Evolutionary conservation across 2,329 filamentous ascomycete genomes (phyloP).

Genomic region (Pseudogymnoascus sp.): DNA sequence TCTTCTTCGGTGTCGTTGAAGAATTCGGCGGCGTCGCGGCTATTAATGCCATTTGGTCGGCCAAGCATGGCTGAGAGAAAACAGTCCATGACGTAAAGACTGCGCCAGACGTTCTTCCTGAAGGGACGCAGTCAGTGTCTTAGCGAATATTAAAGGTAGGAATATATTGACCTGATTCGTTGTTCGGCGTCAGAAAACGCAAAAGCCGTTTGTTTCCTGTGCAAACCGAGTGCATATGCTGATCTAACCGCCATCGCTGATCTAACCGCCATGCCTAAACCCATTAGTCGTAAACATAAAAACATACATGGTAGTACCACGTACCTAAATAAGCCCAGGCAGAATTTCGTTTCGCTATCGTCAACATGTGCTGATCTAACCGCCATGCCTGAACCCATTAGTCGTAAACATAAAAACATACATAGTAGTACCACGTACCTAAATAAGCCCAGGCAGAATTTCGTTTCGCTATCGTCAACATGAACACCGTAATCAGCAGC

Average conservation of each 20-base stretch:
- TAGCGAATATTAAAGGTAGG: not conserved
- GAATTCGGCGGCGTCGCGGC: constrained; percentile 4
- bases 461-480: constrained; percentile 51
- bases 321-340: constrained; percentile 54
- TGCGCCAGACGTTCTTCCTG: constrained; percentile 54
- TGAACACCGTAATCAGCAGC: constrained; percentile 55
- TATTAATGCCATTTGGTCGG: constrained; percentile 38
- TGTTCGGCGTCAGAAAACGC: constrained; percentile 42
- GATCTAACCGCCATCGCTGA: no score
- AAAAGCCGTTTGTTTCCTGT: constrained; percentile 49
- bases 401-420: not conserved
- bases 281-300: constrained; percentile 9
- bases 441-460: constrained; percentile 56
- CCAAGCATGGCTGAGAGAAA: constrained; percentile 56
- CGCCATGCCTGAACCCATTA: constrained; percentile 44
- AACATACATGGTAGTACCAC: constrained; percentile 8
- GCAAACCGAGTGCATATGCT: constrained; percentile 53
- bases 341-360: constrained; percentile 52
- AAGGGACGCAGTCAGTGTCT: constrained; percentile 16
- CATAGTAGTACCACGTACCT: constrained; percentile 32
- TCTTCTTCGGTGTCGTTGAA: not conserved
- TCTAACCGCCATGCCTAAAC: constrained; percentile 52
- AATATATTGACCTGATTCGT: constrained; percentile 17
- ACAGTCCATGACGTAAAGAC: constrained; percentile 55
- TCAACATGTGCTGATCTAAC: constrained; percentile 53